Conservation (phyloP, 2,329 filamentous ascomycete species). For the Xylaria sp. region DNA sequence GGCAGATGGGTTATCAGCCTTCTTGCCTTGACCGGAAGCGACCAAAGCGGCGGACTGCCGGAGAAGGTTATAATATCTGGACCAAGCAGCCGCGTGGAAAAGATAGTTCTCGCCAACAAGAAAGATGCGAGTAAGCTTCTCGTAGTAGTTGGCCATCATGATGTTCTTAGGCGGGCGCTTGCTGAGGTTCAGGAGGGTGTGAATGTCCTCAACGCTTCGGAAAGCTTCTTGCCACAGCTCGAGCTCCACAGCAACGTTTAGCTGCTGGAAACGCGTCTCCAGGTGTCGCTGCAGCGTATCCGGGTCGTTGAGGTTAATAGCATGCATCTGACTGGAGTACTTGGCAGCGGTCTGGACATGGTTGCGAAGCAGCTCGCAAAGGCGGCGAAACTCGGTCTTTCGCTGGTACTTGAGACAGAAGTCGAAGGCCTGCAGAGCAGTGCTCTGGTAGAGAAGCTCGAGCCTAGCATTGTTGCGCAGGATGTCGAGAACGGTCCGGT, state of each 20-base stretch:
- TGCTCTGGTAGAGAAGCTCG: constrained; percentile 98
- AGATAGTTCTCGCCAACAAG: constrained; percentile 99
- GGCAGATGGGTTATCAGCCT: constrained; percentile 92
- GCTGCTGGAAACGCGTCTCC: constrained; percentile 97
- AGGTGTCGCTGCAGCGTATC: constrained; percentile 97
- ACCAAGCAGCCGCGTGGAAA: constrained; percentile 98
- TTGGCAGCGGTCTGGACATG: constrained; percentile 99
- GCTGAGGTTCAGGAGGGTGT: constrained; percentile 95
- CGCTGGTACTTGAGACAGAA: constrained; percentile 98
- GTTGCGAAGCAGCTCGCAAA: constrained; percentile 97
- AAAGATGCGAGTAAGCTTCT: constrained; percentile 98
- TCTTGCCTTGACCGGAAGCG: constrained; percentile 85
- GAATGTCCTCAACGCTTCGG: constrained; percentile 98
- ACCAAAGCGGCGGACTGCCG: constrained; percentile 88
- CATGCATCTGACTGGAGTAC: constrained; percentile 98
- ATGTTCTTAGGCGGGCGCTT: constrained; percentile 98
- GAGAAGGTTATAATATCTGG: constrained; percentile 95
- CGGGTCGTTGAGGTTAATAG: constrained; percentile 97
- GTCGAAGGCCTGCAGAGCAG: constrained; percentile 96
- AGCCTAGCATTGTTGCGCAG: constrained; percentile 98
- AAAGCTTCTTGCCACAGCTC: constrained; percentile 99
- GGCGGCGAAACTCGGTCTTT: constrained; percentile 98
- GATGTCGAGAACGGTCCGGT: constrained; percentile 97
- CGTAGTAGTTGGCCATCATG: constrained; percentile 99
- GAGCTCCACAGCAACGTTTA: constrained; percentile 97